These are phyloP conservation scores for Phialophora chinensis DNA, from an alignment of 2,329 filamentous ascomycete genomes.

Conservation along the genomic window DNA sequence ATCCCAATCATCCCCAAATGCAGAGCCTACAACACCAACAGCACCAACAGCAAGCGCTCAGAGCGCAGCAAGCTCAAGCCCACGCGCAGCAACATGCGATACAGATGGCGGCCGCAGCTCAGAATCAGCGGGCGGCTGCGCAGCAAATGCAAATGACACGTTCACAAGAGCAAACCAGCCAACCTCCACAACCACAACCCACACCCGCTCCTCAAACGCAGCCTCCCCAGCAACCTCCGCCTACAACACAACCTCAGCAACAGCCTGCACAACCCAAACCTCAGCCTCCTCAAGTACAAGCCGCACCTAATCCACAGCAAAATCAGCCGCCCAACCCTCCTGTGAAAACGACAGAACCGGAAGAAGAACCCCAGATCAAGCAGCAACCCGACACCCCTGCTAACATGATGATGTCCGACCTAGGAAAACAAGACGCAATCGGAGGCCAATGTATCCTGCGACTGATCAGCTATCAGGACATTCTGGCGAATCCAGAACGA, in stretches of 20 bases:
- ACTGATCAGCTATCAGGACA: conserved; percentile 63
- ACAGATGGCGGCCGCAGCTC: conserved; percentile 37
- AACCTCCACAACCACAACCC: conserved; percentile 54
- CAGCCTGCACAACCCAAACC: conserved; percentile 46
- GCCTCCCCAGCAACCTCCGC: conserved; percentile 46
- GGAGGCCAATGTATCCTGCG: conserved; percentile 57
- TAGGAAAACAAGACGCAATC: conserved; percentile 42
- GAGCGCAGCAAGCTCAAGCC: conserved; percentile 43
- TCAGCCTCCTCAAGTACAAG: conserved; percentile 45
- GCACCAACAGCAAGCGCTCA: conserved; percentile 48
- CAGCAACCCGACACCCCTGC: conserved; percentile 49
- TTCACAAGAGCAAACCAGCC: conserved; percentile 49
- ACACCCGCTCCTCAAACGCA: conserved; percentile 49
- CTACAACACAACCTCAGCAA: conserved; percentile 44
- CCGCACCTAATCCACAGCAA: conserved; percentile 43
- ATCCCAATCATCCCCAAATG: conserved; percentile 49
- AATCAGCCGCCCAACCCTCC: conserved; percentile 41
- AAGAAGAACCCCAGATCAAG: conserved; percentile 47
- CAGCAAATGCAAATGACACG: conserved; percentile 53
- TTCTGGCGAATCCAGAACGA: conserved; percentile 53
- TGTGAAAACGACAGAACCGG: conserved; percentile 40
- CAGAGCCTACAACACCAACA: conserved; percentile 51
- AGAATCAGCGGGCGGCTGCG: conserved; percentile 50
- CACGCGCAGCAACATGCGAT: conserved; percentile 41
- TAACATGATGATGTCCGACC: conserved; percentile 49